Percentiles rank a stretch among this genome's conserved stretches.
phyloP scores from a whole-genome alignment of 371 early-diverging fungal genomes.

The Mortierella sp. region DNA sequence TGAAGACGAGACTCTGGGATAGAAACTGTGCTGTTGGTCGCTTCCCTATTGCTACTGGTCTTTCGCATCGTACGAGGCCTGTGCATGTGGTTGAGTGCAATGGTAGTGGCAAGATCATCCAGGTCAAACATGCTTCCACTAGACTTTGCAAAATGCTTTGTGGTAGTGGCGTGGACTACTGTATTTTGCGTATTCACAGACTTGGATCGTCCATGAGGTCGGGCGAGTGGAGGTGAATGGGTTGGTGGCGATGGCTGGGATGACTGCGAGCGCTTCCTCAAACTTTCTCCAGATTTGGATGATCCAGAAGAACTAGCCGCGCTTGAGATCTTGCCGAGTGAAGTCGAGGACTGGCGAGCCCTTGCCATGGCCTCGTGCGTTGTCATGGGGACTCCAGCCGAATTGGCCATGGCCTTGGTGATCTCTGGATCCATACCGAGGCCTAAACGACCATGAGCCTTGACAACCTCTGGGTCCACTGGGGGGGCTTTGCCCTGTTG shows the following conservation, averaged over 20 bases:
- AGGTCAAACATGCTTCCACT: constrained; percentile 35
- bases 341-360: constrained; percentile 15
- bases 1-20: too few species aligned
- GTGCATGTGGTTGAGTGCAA: constrained; percentile 32
- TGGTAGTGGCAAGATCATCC: constrained; percentile 32
- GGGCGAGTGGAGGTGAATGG: neutral
- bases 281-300: constrained; percentile 1
- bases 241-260: neutral
- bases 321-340: constrained; percentile 13
- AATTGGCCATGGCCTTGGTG: constrained; percentile 10
- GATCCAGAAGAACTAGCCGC: constrained; percentile 2
- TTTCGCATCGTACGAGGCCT: neutral
- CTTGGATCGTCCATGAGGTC: neutral
- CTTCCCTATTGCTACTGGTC: constrained; percentile 4
- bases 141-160: constrained; percentile 34
- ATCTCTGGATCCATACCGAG: constrained; percentile 24
- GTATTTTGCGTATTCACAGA: neutral
- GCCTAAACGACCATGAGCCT: constrained; percentile 17
- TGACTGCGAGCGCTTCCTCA: constrained; percentile 18
- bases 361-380: constrained; percentile 6
- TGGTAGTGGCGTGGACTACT: constrained; percentile 25
- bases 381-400: constrained; percentile 7
- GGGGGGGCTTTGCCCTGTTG: constrained; percentile 7
- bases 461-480: neutral
- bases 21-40: too few species aligned